A percentile compares a stretch with the other conserved stretches of the same genome.
These are phyloP conservation scores for Rosa multiflora DNA, from an alignment of 306 rosid genomes.

Conservation along the genomic window DNA sequence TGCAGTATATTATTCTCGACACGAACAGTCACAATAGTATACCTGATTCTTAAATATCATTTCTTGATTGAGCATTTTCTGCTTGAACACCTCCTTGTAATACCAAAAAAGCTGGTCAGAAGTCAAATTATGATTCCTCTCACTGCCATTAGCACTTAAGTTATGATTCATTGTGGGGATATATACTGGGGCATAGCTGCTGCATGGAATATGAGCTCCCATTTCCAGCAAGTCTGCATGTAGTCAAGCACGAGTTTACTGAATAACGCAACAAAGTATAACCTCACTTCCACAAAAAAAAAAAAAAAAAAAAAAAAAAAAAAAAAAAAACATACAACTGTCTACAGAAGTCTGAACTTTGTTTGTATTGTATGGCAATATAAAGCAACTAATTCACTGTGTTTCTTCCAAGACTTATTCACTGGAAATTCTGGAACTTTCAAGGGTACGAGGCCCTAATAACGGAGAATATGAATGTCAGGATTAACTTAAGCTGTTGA, in stretches of 20 bases:
- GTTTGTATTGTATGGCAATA: no score
- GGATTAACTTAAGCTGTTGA: no score
- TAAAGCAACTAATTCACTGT: no score
- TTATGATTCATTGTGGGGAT: constrained; percentile 31
- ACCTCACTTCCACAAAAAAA: constrained; percentile 18
- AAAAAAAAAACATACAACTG: constrained; percentile 11
- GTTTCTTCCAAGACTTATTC: no score
- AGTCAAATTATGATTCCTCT: constrained; percentile 18
- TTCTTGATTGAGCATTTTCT: constrained; percentile 66
- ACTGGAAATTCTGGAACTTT: no score
- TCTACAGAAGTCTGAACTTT: no score
- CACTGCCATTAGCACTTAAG: constrained; percentile 41
- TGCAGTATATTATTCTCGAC: not conserved
- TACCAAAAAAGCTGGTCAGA: constrained; percentile 30
- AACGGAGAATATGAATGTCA: no score
- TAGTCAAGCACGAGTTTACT: constrained; percentile 28
- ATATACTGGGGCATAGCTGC: constrained; percentile 35
- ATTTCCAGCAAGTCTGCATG: constrained; percentile 45
- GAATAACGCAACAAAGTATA: constrained; percentile 3
- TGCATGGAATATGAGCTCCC: constrained; percentile 43
- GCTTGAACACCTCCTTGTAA: constrained; percentile 53
- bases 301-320: constrained; percentile 25
- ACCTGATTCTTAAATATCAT: constrained; percentile 66
- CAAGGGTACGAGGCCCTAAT: no score
- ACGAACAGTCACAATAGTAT: constrained; percentile 16